Conservation (phyloP, 2,329 filamentous ascomycete genomes). For the Diaporthe citriasiana region DNA sequence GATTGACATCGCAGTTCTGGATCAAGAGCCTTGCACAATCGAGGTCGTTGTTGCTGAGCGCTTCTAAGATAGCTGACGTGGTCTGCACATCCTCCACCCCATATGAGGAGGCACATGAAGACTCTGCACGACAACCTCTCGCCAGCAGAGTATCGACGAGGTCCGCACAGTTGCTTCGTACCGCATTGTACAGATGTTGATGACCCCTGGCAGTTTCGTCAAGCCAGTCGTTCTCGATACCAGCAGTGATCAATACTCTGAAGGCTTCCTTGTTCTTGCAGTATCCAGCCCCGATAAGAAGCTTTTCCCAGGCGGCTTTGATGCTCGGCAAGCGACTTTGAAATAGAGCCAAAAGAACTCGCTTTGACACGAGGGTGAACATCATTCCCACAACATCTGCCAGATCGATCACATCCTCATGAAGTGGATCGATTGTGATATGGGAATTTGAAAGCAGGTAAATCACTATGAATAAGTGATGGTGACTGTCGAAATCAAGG, state of each 20-base stretch:
- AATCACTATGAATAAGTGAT: background rate
- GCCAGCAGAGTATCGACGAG: background rate
- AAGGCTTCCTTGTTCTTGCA: background rate
- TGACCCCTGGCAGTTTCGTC: background rate
- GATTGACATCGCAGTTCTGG: background rate
- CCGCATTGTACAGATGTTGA: background rate
- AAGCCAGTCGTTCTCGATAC: background rate
- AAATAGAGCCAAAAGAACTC: background rate
- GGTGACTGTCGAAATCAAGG: background rate
- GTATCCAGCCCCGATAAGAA: background rate
- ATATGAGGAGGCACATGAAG: too few relatives aligned
- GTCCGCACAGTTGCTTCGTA: background rate
- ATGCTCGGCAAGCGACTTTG: background rate
- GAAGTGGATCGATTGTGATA: too few relatives aligned
- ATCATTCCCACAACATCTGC: background rate
- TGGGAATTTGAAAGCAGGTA: background rate
- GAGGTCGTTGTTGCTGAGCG: background rate
- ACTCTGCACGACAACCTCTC: background rate
- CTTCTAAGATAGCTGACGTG: background rate
- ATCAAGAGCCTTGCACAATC: slow-evolving; percentile 11
- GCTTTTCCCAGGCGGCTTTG: background rate
- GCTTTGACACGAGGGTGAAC: background rate
- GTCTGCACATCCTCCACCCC: too few relatives aligned
- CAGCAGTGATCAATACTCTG: background rate
- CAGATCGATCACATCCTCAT: background rate